Conservation (phyloP, 1,284 basidiomycete genomes). For the Coniophora puteana region DNA sequence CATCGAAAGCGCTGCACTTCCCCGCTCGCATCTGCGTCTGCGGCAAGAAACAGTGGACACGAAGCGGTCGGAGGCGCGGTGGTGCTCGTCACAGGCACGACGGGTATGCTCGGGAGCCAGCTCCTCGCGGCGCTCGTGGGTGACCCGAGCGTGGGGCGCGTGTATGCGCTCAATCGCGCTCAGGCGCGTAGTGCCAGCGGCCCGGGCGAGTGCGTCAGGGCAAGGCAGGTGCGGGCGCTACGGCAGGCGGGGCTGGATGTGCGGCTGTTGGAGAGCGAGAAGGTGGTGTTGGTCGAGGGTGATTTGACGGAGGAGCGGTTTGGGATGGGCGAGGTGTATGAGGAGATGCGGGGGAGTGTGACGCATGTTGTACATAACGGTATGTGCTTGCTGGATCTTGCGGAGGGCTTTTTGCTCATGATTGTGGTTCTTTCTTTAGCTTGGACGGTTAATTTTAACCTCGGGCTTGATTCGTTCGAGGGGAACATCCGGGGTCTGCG, state of each 20-base stretch:
- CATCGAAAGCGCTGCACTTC: background rate
- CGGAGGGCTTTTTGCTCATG: slow-evolving; percentile 1
- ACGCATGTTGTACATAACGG: slow-evolving; percentile 32
- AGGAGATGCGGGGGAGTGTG: slow-evolving; percentile 7
- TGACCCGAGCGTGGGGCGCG: slow-evolving; percentile 1
- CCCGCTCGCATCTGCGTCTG: background rate
- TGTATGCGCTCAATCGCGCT: slow-evolving; percentile 9
- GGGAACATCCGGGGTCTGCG: slow-evolving; percentile 16
- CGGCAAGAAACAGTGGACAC: too few relatives aligned
- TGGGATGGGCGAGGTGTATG: slow-evolving; percentile 12
- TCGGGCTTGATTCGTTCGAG: slow-evolving; percentile 21
- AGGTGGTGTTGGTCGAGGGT: background rate
- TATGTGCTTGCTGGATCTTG: slow-evolving; percentile 5
- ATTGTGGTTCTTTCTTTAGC: slow-evolving; percentile 26
- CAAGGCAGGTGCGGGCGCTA: slow-evolving; percentile 16
- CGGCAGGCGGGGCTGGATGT: slow-evolving; percentile 14
- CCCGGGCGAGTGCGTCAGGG: background rate
- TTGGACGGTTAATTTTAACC: slow-evolving; percentile 24
- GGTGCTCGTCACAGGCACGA: slow-evolving; percentile 13
- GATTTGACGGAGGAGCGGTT: too few relatives aligned
- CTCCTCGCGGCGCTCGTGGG: slow-evolving; percentile 3
- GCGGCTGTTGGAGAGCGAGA: background rate
- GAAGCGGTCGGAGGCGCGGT: too few relatives aligned
- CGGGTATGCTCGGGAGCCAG: slow-evolving; percentile 10
- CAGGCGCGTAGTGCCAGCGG: background rate